Conservation (phyloP, 805 yeast genomes). For the Lachancea meyersii region DNA sequence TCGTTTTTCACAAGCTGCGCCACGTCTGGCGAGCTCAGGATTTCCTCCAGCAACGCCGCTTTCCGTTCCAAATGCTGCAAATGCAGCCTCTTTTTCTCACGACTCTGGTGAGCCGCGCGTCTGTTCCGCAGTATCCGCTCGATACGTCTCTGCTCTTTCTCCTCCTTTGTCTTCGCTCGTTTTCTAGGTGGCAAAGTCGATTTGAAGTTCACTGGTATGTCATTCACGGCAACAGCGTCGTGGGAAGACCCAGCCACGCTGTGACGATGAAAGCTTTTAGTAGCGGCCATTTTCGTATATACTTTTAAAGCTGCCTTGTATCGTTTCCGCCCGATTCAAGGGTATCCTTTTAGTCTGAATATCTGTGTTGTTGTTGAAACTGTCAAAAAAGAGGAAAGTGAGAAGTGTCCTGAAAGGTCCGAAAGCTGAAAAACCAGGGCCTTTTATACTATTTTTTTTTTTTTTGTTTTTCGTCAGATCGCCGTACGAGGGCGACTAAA, state of each 20-base stretch:
- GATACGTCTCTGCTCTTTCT: constrained; percentile 91
- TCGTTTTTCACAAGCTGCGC: constrained; percentile 15
- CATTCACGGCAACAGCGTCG: constrained; percentile 12
- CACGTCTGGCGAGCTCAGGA: constrained; percentile 20
- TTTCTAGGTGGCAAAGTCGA: constrained; percentile 83
- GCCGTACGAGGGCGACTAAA: too few relatives aligned
- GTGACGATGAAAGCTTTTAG: not conserved
- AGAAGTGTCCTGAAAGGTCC: not conserved
- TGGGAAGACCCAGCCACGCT: not conserved
- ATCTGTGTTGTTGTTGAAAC: not conserved
- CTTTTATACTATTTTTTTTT: not conserved
- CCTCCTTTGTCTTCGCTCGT: constrained; percentile 93
- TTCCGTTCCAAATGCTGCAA: constrained; percentile 72
- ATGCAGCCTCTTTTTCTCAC: constrained; percentile 93
- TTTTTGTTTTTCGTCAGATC: too few relatives aligned
- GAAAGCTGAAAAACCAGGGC: not conserved
- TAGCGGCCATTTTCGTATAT: not conserved
- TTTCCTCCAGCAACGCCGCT: constrained; percentile 29
- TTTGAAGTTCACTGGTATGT: constrained; percentile 36
- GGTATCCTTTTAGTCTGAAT: not conserved
- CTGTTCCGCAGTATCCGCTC: constrained; percentile 91
- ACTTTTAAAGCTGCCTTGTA: not conserved
- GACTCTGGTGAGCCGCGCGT: constrained; percentile 94
- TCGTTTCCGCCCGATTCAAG: constrained; percentile 7
- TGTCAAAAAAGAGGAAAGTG: not conserved